Evolutionary conservation across 352 stramenopile species (phyloP).

Genomic region (Phytophthora rubi): DNA sequence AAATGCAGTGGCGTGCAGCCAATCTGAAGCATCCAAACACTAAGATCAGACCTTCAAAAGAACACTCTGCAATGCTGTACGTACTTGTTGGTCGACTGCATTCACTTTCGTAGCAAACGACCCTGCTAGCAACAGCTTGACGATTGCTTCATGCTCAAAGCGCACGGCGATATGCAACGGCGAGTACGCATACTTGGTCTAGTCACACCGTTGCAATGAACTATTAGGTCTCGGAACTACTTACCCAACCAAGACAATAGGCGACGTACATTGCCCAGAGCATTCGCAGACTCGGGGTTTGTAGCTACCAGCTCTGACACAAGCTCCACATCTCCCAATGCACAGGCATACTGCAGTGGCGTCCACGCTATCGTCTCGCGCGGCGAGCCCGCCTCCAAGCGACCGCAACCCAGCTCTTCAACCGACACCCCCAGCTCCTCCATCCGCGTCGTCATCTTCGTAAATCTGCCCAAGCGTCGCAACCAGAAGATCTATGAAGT

Average conservation of each 20-base stretch:
- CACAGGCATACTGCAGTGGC: conserved; percentile 77
- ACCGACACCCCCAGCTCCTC: conserved; percentile 48
- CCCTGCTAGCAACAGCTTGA: conserved; percentile 54
- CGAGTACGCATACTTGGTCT: conserved; percentile 73
- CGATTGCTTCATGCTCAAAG: conserved; percentile 58
- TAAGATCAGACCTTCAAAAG: not conserved
- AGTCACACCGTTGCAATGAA: not conserved
- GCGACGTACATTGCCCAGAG: conserved; percentile 27
- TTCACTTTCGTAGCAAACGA: conserved; percentile 26
- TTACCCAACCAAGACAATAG: not conserved
- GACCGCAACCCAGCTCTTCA: conserved; percentile 24
- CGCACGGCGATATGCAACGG: conserved; percentile 73
- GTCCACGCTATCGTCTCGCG: conserved; percentile 70
- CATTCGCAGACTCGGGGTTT: conserved; percentile 27
- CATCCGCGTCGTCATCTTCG: conserved; percentile 23
- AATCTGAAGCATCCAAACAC: conserved; percentile 32
- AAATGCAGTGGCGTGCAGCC: conserved; percentile 67
- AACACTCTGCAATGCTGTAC: not conserved
- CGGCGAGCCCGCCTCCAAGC: conserved; percentile 66
- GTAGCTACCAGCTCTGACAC: conserved; percentile 41
- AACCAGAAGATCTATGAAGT: not conserved
- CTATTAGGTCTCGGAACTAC: not conserved
- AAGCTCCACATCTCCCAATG: conserved; percentile 62
- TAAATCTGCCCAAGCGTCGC: conserved; percentile 26
- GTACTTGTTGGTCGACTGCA: conserved; percentile 44